Conservation (phyloP, 768 basidiomycete species). For the Tylopilus sp. region DNA sequence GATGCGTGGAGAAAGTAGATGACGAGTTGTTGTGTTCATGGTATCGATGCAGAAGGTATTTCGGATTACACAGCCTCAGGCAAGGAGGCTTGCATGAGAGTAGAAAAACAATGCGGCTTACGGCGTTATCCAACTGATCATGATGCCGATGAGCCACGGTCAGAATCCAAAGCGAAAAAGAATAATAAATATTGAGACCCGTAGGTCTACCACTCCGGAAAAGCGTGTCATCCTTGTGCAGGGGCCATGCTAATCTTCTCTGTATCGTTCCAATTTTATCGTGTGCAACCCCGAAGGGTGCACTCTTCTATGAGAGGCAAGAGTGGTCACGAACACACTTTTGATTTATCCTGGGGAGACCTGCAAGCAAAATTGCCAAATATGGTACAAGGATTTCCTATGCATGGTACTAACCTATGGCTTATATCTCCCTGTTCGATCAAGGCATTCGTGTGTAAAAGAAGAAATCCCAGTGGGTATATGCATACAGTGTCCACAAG, state of each 20-base stretch:
- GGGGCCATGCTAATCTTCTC: slow-evolving; percentile 99
- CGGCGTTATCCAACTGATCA: no score
- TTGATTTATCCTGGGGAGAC: slow-evolving; percentile 21
- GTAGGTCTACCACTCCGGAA: slow-evolving; percentile 80
- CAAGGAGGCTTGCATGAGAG: no score
- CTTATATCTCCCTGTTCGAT: no score
- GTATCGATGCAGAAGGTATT: no score
- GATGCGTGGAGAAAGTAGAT: no score
- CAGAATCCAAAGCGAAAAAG: no score
- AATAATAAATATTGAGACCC: slow-evolving; percentile 44
- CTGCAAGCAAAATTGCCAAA: not conserved
- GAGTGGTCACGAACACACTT: not conserved
- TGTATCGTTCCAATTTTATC: slow-evolving; percentile 99
- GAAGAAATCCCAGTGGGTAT: slow-evolving; percentile 1
- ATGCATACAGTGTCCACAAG: slow-evolving; percentile 7
- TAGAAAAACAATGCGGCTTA: no score
- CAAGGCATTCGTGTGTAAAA: no score
- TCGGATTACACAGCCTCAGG: no score
- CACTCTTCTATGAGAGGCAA: slow-evolving; percentile 22
- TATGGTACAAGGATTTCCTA: not conserved
- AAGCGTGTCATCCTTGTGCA: slow-evolving; percentile 98
- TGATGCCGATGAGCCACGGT: no score
- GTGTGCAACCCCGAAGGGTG: slow-evolving; percentile 92
- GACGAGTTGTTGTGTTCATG: no score
- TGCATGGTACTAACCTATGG: not conserved